Base-by-base conservation (phyloP, 306 rosid species). In the Vicia villosa region DNA sequence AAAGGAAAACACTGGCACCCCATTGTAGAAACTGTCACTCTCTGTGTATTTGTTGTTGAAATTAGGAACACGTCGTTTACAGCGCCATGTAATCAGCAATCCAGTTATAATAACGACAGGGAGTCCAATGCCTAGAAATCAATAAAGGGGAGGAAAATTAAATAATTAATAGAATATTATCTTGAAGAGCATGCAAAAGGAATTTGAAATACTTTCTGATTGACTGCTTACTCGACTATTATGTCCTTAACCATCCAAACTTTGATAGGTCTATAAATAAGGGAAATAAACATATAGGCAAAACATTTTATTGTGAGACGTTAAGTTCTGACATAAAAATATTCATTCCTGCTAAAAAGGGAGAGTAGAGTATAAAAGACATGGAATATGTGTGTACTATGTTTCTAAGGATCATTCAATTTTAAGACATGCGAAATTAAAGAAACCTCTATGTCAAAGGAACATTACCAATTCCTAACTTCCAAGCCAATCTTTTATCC, bases 1-100 rank as follows among this genome's bases (percentile, higher is more conserved):
- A 68, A 63, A 73, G 51, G 77, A 56, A 73, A 81, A 81, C 7
- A 81, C 28, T 1, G 80, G 82, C 9, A 77, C 74, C 28, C 85
- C 74, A 49, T 47, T 46, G 63, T 47, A 77, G 36, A 69, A 14
- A 68, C 69, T 56, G 6, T 15, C 5, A 56, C 64, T 49, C 56
- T 68, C 74, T 20, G 66, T 64, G 38, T 56, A 17, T 46, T 55
- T 34, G 4, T 34, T 51, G 68, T 22, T 8, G 3, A 63, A n/a
- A 45, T 7, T 30, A 37, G 46, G 20, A 64, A 30, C 47, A 8
- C 16, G 6, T 69, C 19, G 36, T 13, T 38, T 52, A 43, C 43
- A 37, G 52, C 9, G 4, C 82, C 82, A 77, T 20, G 52, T 5
- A 5, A 76, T 60, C 51, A 81, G 58, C 66, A 77, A 16, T 4